phyloP scores from a whole-genome alignment of 257 asterid genomes.

The Cinchona pubescens region DNA sequence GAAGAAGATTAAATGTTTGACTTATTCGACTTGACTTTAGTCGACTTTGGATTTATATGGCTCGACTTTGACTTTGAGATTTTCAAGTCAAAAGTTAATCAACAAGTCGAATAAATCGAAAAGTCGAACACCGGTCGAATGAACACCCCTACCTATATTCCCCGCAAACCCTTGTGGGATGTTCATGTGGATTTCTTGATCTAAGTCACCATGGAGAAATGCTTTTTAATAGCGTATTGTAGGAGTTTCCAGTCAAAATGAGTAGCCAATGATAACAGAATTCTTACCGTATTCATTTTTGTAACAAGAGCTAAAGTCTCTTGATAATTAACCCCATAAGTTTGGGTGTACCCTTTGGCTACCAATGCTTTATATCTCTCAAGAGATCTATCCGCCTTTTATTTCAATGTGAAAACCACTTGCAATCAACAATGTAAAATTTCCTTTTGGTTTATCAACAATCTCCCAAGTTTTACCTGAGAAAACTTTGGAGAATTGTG shows the following conservation, averaged over 20 bases:
- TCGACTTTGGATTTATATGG: no score
- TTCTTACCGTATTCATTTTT: not conserved
- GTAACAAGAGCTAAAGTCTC: not conserved
- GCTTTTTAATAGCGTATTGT: slow-evolving; percentile 4
- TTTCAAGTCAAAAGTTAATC: no score
- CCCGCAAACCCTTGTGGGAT: not conserved
- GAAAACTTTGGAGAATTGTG: not conserved
- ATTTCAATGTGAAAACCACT: not conserved
- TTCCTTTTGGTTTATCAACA: not conserved
- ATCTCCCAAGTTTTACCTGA: not conserved
- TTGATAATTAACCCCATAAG: not conserved
- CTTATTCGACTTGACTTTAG: no score
- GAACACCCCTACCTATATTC: no score
- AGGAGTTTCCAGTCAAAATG: not conserved
- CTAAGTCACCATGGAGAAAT: slow-evolving; percentile 8
- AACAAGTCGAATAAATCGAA: no score
- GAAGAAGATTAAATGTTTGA: no score
- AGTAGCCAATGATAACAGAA: not conserved
- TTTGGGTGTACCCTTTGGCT: not conserved
- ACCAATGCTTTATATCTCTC: not conserved
- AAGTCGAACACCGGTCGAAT: no score
- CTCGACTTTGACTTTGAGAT: no score
- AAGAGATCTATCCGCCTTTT: not conserved
- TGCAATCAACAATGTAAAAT: not conserved
- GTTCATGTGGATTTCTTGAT: slow-evolving; percentile 4